phyloP scores from a whole-genome alignment of 306 rosid species.

The Sicyos edulis region DNA sequence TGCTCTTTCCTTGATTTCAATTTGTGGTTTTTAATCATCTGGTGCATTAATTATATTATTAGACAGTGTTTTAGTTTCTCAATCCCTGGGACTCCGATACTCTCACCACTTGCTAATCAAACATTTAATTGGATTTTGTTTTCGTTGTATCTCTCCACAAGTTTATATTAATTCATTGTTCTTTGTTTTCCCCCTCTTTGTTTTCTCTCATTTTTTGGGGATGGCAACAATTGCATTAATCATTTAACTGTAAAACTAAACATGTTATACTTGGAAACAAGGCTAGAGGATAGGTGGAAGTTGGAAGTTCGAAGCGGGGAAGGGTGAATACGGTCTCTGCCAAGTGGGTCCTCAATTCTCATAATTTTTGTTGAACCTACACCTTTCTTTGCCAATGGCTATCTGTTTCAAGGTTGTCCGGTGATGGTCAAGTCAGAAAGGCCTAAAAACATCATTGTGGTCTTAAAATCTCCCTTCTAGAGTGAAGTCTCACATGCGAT shows the following conservation, averaged over 20 bases:
- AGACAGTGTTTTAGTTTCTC: background rate
- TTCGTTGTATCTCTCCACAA: background rate
- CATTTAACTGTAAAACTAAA: too few species aligned
- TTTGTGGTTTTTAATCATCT: background rate
- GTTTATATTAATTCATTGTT: background rate
- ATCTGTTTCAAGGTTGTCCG: conserved; percentile 54
- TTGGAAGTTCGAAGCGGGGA: too few species aligned
- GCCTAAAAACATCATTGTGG: background rate
- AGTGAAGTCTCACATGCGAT: background rate
- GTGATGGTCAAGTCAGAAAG: background rate
- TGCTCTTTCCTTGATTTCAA: background rate
- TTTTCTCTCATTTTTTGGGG: background rate
- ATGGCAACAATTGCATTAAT: background rate
- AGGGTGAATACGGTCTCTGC: conserved; percentile 40
- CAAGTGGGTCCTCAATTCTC: conserved; percentile 26
- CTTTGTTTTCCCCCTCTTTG: background rate
- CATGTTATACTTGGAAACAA: background rate
- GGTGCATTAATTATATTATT: background rate
- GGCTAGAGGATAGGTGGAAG: background rate
- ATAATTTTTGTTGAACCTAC: background rate
- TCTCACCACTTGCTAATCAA: background rate
- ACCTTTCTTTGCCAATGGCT: conserved; percentile 43
- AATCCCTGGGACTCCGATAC: background rate
- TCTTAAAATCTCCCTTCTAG: background rate
- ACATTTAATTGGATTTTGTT: background rate